Percentiles rank a stretch among this genome's conserved stretches.
These are phyloP conservation scores for Picea sitchensis DNA, from an alignment of 75 land plant genomes.

Conservation along the genomic window DNA sequence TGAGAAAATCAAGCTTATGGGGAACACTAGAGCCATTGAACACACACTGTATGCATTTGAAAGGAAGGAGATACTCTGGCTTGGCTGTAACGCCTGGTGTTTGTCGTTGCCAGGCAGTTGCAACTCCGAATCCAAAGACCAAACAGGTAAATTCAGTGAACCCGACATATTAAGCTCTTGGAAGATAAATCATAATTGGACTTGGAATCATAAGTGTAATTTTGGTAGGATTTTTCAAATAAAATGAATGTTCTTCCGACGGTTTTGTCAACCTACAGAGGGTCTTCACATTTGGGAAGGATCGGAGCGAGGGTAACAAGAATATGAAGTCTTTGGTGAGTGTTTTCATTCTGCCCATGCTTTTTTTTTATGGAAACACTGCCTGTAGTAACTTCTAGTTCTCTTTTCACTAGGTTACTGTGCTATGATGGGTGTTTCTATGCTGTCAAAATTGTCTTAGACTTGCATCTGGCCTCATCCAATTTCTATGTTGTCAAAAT, in stretches of 20 bases:
- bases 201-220: neutral
- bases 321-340: slow-evolving; percentile 92
- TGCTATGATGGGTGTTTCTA: neutral
- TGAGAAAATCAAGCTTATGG: slow-evolving; percentile 8
- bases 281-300: slow-evolving; percentile 93
- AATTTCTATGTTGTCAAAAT: neutral
- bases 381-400: neutral
- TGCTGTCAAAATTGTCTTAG: neutral
- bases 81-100: neutral
- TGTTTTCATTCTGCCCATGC: neutral
- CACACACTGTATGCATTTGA: neutral
- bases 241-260: neutral
- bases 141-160: slow-evolving; percentile 35
- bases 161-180: neutral
- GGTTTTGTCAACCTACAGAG: slow-evolving; percentile 38
- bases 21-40: neutral
- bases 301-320: slow-evolving; percentile 92
- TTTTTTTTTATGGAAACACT: neutral
- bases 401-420: neutral
- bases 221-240: neutral
- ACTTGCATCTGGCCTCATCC: neutral
- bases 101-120: slow-evolving; percentile 25
- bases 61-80: neutral
- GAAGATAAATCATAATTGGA: neutral
- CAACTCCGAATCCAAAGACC: slow-evolving; percentile 35